Evolutionary conservation across 1,284 basidiomycete genomes (phyloP).

Genomic region (Xerocomus amazonicus): DNA sequence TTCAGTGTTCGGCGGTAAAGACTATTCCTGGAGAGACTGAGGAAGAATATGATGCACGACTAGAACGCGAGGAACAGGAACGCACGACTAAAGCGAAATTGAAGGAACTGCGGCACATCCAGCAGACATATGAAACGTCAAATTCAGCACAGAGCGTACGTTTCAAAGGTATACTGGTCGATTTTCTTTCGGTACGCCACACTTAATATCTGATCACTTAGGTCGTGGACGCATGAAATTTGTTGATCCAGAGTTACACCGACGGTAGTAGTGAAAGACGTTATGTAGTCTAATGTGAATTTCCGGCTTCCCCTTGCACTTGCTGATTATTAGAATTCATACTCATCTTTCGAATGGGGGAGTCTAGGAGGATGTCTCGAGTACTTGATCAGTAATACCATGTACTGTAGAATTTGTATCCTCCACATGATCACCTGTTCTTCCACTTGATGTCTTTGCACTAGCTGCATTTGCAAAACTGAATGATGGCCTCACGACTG

Average conservation of each 20-base stretch:
- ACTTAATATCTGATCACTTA: slow-evolving; percentile 18
- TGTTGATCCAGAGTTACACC: slow-evolving; percentile 53
- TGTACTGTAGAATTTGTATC: slow-evolving; percentile 9
- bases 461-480: slow-evolving; percentile 66
- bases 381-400: slow-evolving; percentile 36
- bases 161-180: slow-evolving; percentile 52
- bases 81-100: slow-evolving; percentile 46
- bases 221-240: slow-evolving; percentile 67
- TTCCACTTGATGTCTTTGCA: slow-evolving; percentile 37
- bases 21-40: slow-evolving; percentile 40
- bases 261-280: slow-evolving; percentile 18
- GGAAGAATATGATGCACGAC: slow-evolving; percentile 67
- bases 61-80: slow-evolving; percentile 69
- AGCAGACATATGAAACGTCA: slow-evolving; percentile 38
- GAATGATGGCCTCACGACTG: slow-evolving; percentile 56
- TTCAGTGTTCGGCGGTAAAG: slow-evolving; percentile 5
- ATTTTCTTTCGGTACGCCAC: neutral
- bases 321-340: neutral
- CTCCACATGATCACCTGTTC: slow-evolving; percentile 28
- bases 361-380: slow-evolving; percentile 36
- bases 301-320: neutral
- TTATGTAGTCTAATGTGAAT: neutral
- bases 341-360: neutral
- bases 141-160: slow-evolving; percentile 45
- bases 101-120: slow-evolving; percentile 49